Percentiles rank a stretch among this genome's conserved stretches.
phyloP scores from a whole-genome alignment of 140 eudicot genomes.

The Senecio squalidus region DNA sequence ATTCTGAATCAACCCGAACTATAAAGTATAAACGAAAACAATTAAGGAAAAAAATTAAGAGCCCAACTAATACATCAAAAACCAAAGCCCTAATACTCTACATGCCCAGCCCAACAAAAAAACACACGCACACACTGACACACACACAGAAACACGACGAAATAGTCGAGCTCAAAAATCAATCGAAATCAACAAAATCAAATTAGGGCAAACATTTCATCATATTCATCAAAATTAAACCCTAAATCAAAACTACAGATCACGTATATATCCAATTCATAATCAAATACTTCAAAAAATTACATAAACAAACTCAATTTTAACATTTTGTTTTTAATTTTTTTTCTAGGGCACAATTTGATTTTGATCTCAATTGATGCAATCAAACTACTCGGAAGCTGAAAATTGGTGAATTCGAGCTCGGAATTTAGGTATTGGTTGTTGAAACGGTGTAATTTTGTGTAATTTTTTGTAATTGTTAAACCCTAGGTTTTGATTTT shows the following conservation, averaged over 20 bases:
- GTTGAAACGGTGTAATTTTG: constrained; percentile 36
- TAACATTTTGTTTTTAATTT: constrained; percentile 20
- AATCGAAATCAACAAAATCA: neutral
- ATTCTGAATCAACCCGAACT: too few relatives aligned
- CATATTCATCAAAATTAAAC: neutral
- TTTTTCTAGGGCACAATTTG: constrained; percentile 40
- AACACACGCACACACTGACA: neutral
- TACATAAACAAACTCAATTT: constrained; percentile 15
- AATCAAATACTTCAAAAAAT: constrained; percentile 7
- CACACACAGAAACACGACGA: constrained; percentile 32
- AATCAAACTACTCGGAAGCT: constrained; percentile 29
- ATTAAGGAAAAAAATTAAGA: too few relatives aligned
- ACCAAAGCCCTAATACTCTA: constrained; percentile 30
- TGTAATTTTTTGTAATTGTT: constrained; percentile 6
- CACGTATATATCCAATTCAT: constrained; percentile 2
- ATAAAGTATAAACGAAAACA: too few relatives aligned
- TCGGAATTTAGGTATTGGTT: constrained; percentile 61
- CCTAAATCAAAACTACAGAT: constrained; percentile 6
- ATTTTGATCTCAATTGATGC: constrained; percentile 26
- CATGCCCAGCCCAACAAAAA: constrained; percentile 61
- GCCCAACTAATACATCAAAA: constrained; percentile 19
- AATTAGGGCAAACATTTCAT: constrained; percentile 8
- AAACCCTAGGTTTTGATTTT: constrained; percentile 41
- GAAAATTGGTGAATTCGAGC: constrained; percentile 24
- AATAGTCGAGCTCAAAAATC: constrained; percentile 49